Conservation (phyloP, 768 basidiomycete species). For the Mycena amicta region DNA sequence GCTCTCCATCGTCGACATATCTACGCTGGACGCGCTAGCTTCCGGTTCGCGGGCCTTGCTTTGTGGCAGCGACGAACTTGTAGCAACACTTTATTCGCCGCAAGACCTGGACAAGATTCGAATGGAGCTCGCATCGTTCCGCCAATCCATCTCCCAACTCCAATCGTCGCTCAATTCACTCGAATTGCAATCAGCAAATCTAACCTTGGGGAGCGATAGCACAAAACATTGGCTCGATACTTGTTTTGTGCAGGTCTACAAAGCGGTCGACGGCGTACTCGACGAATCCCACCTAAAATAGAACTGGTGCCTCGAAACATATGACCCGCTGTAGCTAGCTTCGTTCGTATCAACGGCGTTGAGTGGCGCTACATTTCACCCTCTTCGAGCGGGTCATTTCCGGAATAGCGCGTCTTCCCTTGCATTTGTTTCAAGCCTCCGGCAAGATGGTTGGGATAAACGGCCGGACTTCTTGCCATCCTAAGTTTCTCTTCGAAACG, state of each 20-base stretch:
- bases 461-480: constrained; percentile 50
- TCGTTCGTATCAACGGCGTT: too few species aligned
- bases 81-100: constrained; percentile 66
- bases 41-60: constrained; percentile 53
- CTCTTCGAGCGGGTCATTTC: constrained; percentile 39
- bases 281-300: too few species aligned
- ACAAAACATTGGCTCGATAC: constrained; percentile 62
- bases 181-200: constrained; percentile 32
- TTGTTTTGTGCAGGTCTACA: constrained; percentile 65
- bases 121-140: constrained; percentile 41
- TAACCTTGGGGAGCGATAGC: constrained; percentile 30
- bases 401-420: constrained; percentile 30
- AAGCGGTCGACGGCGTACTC: constrained; percentile 33
- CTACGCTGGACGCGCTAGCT: constrained; percentile 54
- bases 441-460: constrained; percentile 64
- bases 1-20: constrained; percentile 35
- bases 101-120: constrained; percentile 51
- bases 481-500: constrained; percentile 63
- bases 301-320: too few species aligned
- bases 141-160: constrained; percentile 39
- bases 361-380: constrained; percentile 40
- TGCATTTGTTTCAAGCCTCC: constrained; percentile 40
- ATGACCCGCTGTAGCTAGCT: too few species aligned
- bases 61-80: constrained; percentile 63
- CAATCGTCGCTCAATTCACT: constrained; percentile 32